phyloP scores from a whole-genome alignment of 148 eudicot species.

The Rhododendron mucronatum region DNA sequence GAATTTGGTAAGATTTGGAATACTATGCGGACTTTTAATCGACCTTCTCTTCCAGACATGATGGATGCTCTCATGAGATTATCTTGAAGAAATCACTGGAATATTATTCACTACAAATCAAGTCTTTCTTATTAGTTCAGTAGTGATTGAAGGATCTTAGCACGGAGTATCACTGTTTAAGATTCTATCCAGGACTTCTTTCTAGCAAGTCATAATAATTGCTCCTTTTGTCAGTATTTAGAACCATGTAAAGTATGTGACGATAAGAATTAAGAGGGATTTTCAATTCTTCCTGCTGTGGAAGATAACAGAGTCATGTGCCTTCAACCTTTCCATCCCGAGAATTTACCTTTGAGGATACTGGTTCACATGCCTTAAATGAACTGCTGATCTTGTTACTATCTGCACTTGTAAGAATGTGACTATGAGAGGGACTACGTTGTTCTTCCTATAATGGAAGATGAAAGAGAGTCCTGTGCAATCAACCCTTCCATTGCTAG shows the following conservation, averaged over 20 bases:
- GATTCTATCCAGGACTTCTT: not conserved
- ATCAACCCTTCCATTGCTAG: not conserved
- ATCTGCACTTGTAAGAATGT: not conserved
- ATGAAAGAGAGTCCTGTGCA: not conserved
- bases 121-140: not conserved
- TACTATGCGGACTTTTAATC: not conserved
- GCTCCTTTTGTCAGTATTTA: not conserved
- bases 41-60: not conserved
- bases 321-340: not conserved
- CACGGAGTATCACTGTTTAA: not conserved
- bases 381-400: not conserved
- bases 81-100: not conserved
- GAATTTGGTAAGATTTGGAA: constrained; percentile 52
- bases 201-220: not conserved
- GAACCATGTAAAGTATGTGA: not conserved
- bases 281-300: not conserved
- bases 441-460: not conserved
- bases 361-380: not conserved
- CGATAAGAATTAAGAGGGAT: not conserved
- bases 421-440: not conserved
- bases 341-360: not conserved
- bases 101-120: not conserved
- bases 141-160: not conserved
- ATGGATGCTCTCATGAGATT: not conserved
- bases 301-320: not conserved